Percentiles rank a stretch among this genome's conserved stretches.
These are phyloP conservation scores for Macrocybe gigantea DNA, from an alignment of 768 basidiomycete species.

Conservation along the genomic window DNA sequence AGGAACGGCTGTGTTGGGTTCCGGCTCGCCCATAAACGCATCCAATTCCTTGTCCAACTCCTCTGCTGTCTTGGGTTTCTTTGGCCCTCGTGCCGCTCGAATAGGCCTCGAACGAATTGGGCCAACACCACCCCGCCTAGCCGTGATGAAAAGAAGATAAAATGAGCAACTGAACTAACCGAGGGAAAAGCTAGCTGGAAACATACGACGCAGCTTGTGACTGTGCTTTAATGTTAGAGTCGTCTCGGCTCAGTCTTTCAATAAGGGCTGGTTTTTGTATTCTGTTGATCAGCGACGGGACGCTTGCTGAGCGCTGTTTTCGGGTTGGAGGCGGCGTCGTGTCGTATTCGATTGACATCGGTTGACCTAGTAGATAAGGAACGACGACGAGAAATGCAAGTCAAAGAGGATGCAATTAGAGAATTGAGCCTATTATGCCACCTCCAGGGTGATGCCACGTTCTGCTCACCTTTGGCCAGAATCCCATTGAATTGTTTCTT, in stretches of 20 bases:
- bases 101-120: conserved; percentile 41
- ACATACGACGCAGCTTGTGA: conserved; percentile 33
- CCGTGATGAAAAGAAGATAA: neutral
- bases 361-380: conserved; percentile 49
- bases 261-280: conserved; percentile 71
- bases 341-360: conserved; percentile 68
- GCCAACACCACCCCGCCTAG: conserved; percentile 34
- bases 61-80: conserved; percentile 68
- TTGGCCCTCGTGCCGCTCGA: conserved; percentile 22
- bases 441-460: conserved; percentile 8
- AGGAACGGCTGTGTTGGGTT: conserved; percentile 13
- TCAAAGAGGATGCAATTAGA: neutral
- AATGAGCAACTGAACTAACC: neutral
- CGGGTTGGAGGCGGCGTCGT: conserved; percentile 35
- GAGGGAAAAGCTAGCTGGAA: neutral
- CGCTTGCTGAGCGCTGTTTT: conserved; percentile 44
- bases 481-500: conserved; percentile 84
- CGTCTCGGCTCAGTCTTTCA: conserved; percentile 54
- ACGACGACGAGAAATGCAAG: neutral
- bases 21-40: conserved; percentile 70
- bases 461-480: conserved; percentile 69
- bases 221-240: conserved; percentile 22
- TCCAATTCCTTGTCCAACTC: conserved; percentile 89
- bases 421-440: neutral
- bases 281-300: conserved; percentile 63